These are phyloP conservation scores for Mentha longifolia DNA, from an alignment of 257 asterid genomes.

Conservation along the genomic window DNA sequence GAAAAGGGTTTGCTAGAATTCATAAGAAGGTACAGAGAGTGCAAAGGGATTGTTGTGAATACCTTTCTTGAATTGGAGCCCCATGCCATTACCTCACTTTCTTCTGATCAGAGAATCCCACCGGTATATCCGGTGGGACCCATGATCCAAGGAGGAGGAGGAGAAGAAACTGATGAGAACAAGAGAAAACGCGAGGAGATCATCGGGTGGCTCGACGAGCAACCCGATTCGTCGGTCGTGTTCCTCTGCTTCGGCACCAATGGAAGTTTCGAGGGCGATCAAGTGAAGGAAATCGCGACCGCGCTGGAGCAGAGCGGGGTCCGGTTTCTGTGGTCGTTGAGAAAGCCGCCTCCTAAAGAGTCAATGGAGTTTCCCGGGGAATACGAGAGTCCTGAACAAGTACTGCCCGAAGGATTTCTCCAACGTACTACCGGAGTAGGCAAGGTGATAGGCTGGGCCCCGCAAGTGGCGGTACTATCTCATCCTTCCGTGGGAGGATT, in stretches of 20 bases:
- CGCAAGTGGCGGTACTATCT: conserved; percentile 38
- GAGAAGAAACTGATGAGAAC: neutral
- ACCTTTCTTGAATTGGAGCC: too few relatives aligned
- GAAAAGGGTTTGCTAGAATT: too few relatives aligned
- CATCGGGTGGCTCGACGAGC: conserved; percentile 42
- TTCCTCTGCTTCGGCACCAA: conserved; percentile 49
- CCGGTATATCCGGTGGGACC: conserved; percentile 52
- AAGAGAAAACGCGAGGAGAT: neutral
- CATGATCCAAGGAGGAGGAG: conserved; percentile 17
- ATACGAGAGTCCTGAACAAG: conserved; percentile 26
- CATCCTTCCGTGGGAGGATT: conserved; percentile 52
- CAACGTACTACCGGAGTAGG: conserved; percentile 30
- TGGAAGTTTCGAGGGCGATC: conserved; percentile 29
- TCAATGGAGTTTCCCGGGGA: conserved; percentile 30
- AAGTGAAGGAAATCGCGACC: conserved; percentile 43
- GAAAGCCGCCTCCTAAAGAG: conserved; percentile 37
- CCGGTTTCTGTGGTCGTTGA: conserved; percentile 47
- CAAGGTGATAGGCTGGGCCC: conserved; percentile 53
- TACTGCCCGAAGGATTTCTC: conserved; percentile 44
- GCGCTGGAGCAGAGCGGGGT: too few relatives aligned
- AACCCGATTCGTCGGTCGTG: conserved; percentile 40
- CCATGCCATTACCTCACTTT: too few relatives aligned
- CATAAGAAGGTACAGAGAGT: too few relatives aligned
- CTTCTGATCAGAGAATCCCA: too few relatives aligned
- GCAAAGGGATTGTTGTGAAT: too few relatives aligned